phyloP scores from a whole-genome alignment of 2,329 filamentous ascomycete species.

The Beauveria australis region DNA sequence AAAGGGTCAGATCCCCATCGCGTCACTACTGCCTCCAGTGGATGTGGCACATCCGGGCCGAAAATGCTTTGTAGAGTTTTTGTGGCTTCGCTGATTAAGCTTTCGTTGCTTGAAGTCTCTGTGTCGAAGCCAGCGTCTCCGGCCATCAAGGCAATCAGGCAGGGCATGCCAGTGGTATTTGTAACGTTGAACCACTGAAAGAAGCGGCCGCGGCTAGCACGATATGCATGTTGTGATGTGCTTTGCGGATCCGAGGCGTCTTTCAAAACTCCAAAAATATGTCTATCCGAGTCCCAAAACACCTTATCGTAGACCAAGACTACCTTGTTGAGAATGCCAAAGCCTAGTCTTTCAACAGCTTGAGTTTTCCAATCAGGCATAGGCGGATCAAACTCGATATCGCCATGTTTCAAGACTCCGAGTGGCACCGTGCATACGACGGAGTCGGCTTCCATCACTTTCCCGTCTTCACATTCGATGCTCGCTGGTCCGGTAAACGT shows the following conservation, averaged over 20 bases:
- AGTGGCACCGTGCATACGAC: slow-evolving; percentile 87
- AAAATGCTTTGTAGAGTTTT: slow-evolving; percentile 72
- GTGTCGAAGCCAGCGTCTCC: slow-evolving; percentile 88
- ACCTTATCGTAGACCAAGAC: slow-evolving; percentile 79
- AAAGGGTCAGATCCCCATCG: slow-evolving; percentile 88
- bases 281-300: slow-evolving; percentile 84
- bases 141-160: slow-evolving; percentile 88
- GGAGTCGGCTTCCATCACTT: slow-evolving; percentile 71
- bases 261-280: slow-evolving; percentile 90
- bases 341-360: slow-evolving; percentile 77
- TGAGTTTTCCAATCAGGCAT: slow-evolving; percentile 81
- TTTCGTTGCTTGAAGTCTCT: slow-evolving; percentile 66
- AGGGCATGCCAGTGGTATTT: slow-evolving; percentile 79
- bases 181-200: slow-evolving; percentile 98
- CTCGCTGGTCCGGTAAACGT: slow-evolving; percentile 40
- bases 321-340: slow-evolving; percentile 91
- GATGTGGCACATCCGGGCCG: slow-evolving; percentile 60
- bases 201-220: slow-evolving; percentile 73
- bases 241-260: slow-evolving; percentile 63
- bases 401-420: slow-evolving; percentile 79
- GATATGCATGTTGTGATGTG: slow-evolving; percentile 71
- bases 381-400: slow-evolving; percentile 77
- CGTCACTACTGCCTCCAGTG: slow-evolving; percentile 80
- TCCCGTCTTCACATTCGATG: slow-evolving; percentile 71
- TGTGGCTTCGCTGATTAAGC: slow-evolving; percentile 73